A percentile compares a stretch with the other conserved stretches of the same genome.
Conservation (phyloP, 139 green algal species). For the Ettlia oleoabundans region DNA sequence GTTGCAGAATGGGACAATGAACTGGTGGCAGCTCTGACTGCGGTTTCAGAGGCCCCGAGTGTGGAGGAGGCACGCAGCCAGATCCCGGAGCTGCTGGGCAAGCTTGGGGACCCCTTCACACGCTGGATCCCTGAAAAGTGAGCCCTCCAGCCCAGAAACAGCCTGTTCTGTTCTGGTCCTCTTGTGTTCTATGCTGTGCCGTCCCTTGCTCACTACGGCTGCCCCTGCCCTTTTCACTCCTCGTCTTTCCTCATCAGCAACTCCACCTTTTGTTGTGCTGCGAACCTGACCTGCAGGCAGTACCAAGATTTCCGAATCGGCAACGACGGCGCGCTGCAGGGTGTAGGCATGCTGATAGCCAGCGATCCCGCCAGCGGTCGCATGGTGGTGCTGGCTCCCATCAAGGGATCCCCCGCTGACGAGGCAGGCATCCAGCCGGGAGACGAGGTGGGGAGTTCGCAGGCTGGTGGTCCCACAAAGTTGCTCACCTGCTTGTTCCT, state of each 20-base stretch:
- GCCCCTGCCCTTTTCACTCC: too few relatives aligned
- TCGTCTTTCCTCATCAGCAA: too few relatives aligned
- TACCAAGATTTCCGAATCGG: slow-evolving; percentile 85
- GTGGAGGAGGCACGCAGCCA: slow-evolving; percentile 52
- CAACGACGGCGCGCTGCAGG: slow-evolving; percentile 90
- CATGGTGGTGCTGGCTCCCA: slow-evolving; percentile 85
- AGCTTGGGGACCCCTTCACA: slow-evolving; percentile 94
- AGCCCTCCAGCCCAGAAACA: slow-evolving; percentile 33
- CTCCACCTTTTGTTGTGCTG: neutral
- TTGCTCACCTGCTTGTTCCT: neutral
- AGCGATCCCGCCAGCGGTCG: slow-evolving; percentile 58
- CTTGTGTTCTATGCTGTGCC: too few relatives aligned
- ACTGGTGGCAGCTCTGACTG: slow-evolving; percentile 24
- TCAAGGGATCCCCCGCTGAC: slow-evolving; percentile 87
- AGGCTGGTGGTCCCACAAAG: neutral
- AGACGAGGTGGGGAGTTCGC: slow-evolving; percentile 69
- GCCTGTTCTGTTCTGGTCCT: too few relatives aligned
- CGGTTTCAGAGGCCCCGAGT: neutral
- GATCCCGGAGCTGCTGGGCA: slow-evolving; percentile 78
- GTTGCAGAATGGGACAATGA: slow-evolving; percentile 53
- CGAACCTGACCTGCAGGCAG: slow-evolving; percentile 67
- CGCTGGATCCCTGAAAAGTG: too few relatives aligned
- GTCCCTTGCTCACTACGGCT: too few relatives aligned
- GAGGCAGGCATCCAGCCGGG: slow-evolving; percentile 83
- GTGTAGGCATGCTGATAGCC: slow-evolving; percentile 93